A percentile compares a stretch with the other conserved stretches of the same genome.
Conservation (phyloP, 768 basidiomycete genomes). For the Rhizopogon sp. region DNA sequence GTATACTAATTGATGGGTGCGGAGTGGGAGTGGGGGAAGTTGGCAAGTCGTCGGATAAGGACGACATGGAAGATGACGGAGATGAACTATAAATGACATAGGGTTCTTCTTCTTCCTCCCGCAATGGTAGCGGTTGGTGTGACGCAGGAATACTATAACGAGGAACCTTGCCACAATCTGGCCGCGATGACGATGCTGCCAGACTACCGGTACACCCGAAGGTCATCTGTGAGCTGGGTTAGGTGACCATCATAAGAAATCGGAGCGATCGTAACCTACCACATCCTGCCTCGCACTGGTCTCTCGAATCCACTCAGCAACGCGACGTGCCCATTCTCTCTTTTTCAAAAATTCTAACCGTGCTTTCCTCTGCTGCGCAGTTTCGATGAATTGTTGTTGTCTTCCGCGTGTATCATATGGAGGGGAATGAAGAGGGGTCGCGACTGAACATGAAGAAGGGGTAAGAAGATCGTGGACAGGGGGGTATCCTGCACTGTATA, state of each 20-base stretch:
- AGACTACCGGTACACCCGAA: conserved; percentile 12
- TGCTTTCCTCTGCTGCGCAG: conserved; percentile 40
- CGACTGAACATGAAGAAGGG: conserved; percentile 11
- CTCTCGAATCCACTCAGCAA: conserved; percentile 33
- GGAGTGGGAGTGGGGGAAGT: conserved; percentile 15
- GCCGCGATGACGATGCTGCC: neutral
- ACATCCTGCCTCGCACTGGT: conserved; percentile 23
- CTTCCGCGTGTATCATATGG: conserved; percentile 40
- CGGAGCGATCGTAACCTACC: conserved; percentile 8
- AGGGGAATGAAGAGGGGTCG: conserved; percentile 21
- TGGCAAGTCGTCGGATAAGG: conserved; percentile 23
- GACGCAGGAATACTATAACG: conserved; percentile 3
- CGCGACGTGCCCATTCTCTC: conserved; percentile 37
- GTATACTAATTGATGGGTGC: conserved; percentile 11
- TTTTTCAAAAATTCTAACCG: conserved; percentile 48
- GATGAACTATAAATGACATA: conserved; percentile 30
- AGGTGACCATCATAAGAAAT: neutral
- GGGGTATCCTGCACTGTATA: neutral
- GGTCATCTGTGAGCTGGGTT: conserved; percentile 6
- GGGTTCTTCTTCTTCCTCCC: conserved; percentile 25
- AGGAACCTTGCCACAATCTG: neutral
- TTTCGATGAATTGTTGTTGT: conserved; percentile 41
- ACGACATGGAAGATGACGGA: conserved; percentile 26
- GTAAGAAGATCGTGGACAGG: conserved; percentile 1
- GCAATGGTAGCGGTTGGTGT: conserved; percentile 21